Base-by-base conservation (phyloP, 257 asterid species). In the Solanum verrucosum region DNA sequence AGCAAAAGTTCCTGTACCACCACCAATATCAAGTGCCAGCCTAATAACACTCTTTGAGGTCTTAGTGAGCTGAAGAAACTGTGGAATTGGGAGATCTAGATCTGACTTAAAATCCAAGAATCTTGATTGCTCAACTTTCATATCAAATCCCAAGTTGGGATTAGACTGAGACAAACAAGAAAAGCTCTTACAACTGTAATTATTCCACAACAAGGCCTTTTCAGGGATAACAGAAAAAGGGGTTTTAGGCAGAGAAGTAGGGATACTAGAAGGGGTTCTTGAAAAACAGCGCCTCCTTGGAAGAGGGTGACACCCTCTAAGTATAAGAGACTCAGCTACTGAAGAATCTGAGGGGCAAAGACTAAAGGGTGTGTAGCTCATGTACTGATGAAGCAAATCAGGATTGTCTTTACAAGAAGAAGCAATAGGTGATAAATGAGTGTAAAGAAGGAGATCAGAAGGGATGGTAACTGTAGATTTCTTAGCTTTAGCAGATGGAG, bases 231-330 rank as follows among this genome's bases (percentile, higher is more conserved):
- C 86, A 34, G 95, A 89, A 85, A 97, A 97, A 15, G 98, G 98
- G 85, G 92, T 90, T 52, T 89, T 59, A 60, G 97, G 97, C 27
- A 94, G 95, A 1, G 95, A 83, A 67, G 85, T n/a, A 5, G 96
- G 91, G 6, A 70, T 29, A 49, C 91, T 8, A 84, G 93, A 25
- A 21, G 93, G 83, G 38, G 99, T 94, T 89, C 94, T 84, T 2
- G 98, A 91, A 89, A 97, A 97, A 94, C 98, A 96, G 25, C 99
- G 94, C 88, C 99, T 95, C 91, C 99, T 95, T 33, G 99, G 99
- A 70, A 97, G 96, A 86, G 99, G 99, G 91, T 94, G 98, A 93
- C 99, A 97, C 86, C 99, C 99, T 6, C 98, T 90, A 89, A 96
- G 93, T 6, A 97, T 93, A 65, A 97, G 97, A 14, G 95, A 93